These are phyloP conservation scores for Boeremia lycopersici DNA, from an alignment of 2,329 filamentous ascomycete genomes.

Conservation along the genomic window DNA sequence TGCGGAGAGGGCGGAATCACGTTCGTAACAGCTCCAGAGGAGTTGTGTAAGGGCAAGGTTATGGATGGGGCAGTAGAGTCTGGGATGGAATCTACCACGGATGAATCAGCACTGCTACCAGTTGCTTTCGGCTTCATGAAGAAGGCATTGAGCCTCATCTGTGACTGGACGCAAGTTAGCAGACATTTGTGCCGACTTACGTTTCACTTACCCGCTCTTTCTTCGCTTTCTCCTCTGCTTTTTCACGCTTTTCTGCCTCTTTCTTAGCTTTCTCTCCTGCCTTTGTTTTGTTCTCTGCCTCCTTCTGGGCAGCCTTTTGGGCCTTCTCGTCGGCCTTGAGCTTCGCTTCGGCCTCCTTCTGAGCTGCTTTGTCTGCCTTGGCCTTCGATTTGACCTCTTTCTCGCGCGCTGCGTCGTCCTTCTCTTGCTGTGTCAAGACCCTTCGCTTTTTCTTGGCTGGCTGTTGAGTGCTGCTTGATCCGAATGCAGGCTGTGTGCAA, in stretches of 20 bases:
- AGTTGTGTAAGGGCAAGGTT: conserved; percentile 33
- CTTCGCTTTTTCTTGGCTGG: conserved; percentile 54
- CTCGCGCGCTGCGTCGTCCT: conserved; percentile 46
- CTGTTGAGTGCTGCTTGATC: conserved; percentile 26
- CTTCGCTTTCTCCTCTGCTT: conserved; percentile 49
- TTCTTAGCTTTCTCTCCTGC: conserved; percentile 50
- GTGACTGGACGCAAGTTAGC: conserved; percentile 42
- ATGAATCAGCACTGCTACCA: conserved; percentile 33
- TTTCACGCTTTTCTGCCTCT: conserved; percentile 56
- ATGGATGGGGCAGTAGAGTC: conserved; percentile 35
- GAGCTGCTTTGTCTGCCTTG: conserved; percentile 43
- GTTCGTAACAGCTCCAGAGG: conserved; percentile 33
- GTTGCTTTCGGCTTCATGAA: conserved; percentile 51
- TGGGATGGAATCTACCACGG: conserved; percentile 41
- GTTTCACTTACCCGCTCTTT: conserved; percentile 48
- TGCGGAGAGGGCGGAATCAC: conserved; percentile 40
- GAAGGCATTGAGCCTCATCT: conserved; percentile 53
- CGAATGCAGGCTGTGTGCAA: conserved; percentile 4
- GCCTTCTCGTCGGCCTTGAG: conserved; percentile 46
- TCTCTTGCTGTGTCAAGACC: conserved; percentile 52
- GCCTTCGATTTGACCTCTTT: conserved; percentile 48
- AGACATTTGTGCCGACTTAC: conserved; percentile 7
- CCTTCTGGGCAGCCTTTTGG: conserved; percentile 42
- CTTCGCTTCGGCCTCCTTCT: conserved; percentile 44
- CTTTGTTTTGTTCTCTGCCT: conserved; percentile 45